Base-by-base conservation (phyloP, 805 yeast species). In the Priceomyces castillae region DNA sequence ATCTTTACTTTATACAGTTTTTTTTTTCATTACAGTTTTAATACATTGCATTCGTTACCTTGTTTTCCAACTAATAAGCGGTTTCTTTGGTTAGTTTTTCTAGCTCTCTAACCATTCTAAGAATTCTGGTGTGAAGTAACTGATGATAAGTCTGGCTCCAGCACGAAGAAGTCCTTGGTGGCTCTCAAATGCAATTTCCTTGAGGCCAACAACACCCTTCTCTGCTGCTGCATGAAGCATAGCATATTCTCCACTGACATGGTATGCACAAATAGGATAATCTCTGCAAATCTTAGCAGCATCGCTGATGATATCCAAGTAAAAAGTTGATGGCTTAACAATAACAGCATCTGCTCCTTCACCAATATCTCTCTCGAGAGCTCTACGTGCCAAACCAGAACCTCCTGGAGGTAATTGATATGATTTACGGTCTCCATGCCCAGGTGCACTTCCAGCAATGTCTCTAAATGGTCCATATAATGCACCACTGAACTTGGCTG, bases 221-320 rank as follows among this genome's bases (percentile, higher is more conserved):
- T 90, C 97, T 23, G 97, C 97, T 41, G 97, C 98, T 6, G 99
- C 99, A 60, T 90, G 96, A 50, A 94, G 67, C 99, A 94, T 94
- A 25, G 98, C 97, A 59, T 79, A 94, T 67, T 94, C 99, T 33
- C 99, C 99, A 61, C 92, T 82, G 18, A 94, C 99, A 65, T 94
- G 99, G 67, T 94, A 94, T 20, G 95, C 90, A 57, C 96, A 89
- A 41, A 94, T 71, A 20, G 99, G 99, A 54, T 86, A 80, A 61
- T 94, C 94, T 40, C 70, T 65, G 58, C 96, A 87, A 41, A 90
- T 74, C 56, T 78, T 82, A 30, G 90, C 73, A 0, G 99, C 97
- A 58, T 94, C 97, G 44, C 84, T 76, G 66, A 94, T 85, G 41
- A 94, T 77, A 61, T 94, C 99, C 56, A 94, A 74, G 64, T 92